Evolutionary conservation across 805 yeast genomes (phyloP), one percentile per base, ranked within the genome.

Genomic region (Pichia gijzeniarum): DNA sequence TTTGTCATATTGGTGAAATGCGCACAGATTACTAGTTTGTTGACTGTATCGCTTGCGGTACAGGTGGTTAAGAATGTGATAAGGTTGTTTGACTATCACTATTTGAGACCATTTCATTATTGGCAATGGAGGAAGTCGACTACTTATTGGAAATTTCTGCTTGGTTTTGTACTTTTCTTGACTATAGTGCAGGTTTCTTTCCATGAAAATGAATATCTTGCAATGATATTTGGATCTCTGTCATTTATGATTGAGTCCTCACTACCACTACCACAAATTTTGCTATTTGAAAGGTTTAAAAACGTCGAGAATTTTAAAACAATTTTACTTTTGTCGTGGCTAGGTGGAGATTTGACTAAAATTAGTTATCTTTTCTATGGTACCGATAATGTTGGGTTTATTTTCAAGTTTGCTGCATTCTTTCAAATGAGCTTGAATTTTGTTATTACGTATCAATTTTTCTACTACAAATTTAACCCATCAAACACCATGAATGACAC

Each of bases 321-420:
- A 41, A 77, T 91, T 22, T 67, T 89, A 30, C 61, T 89, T 32
- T 64, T 88, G 17, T 82, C 90, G 56, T 89, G 97, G 97, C 68
- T 89, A 4, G 82, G 91, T 48, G 96, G 96, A 47, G 97, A 89
- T 64, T 68, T 82, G 35, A 74, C 87, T 33, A 90, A 90, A 60
- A 76, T 87, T 20, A 69, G 81, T 43, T 86, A 85, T 57, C 67
- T 86, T 43, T 55, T 85, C n/a, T 85, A 73, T 61, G 95, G 95
- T 14, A 84, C 93, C 1, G 74, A 74, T 44, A 74, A 85, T 53
- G 76, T 85, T 25, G 80, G 89, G 2, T 53, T 66, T 6, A 68
- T 85, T 6, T 85, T 85, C 59, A 71, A 84, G 8, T 57, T 77
- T 40, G 88, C 88, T 46, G 93, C 86, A 0, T 62, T 82, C 36